Percentiles rank a stretch among this genome's conserved stretches.
phyloP scores from a whole-genome alignment of 306 rosid species.

The Vigna angularis region DNA sequence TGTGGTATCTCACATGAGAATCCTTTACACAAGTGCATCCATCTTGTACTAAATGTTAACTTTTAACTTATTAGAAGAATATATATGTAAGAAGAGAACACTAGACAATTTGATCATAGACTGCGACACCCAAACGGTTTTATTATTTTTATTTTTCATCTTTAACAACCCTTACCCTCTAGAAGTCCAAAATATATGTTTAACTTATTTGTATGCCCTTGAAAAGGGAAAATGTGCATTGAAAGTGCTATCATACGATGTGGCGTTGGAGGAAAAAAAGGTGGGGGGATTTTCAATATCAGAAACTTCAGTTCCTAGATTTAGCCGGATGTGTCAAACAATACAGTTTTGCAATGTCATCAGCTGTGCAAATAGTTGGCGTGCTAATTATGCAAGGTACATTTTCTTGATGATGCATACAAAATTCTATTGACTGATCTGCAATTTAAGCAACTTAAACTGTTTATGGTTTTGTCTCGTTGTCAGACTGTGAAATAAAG shows the following conservation, averaged over 20 bases:
- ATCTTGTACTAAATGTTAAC: not conserved
- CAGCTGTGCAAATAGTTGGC: constrained; percentile 6
- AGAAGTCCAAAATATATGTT: constrained; percentile 23
- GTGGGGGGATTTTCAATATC: not conserved
- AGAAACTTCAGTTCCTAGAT: constrained; percentile 33
- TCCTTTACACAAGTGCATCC: not conserved
- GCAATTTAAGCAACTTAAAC: constrained; percentile 32
- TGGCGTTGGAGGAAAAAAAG: constrained; percentile 15
- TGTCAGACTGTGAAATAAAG: constrained; percentile 22
- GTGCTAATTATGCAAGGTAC: constrained; percentile 38
- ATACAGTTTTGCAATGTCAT: constrained; percentile 11
- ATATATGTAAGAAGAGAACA: not conserved
- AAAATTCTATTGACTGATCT: not conserved
- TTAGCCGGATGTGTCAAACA: constrained; percentile 22
- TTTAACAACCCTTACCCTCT: not conserved
- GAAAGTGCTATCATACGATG: constrained; percentile 24
- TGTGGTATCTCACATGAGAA: not conserved
- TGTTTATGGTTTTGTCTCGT: constrained; percentile 24
- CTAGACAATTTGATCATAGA: not conserved
- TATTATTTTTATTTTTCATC: not conserved
- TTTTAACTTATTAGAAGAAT: not conserved
- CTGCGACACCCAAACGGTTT: not conserved
- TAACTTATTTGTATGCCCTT: constrained; percentile 1
- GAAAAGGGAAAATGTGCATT: constrained; percentile 24
- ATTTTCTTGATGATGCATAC: constrained; percentile 10